Conservation (phyloP, 352 stramenopile species). For the Bremia lactucae region DNA sequence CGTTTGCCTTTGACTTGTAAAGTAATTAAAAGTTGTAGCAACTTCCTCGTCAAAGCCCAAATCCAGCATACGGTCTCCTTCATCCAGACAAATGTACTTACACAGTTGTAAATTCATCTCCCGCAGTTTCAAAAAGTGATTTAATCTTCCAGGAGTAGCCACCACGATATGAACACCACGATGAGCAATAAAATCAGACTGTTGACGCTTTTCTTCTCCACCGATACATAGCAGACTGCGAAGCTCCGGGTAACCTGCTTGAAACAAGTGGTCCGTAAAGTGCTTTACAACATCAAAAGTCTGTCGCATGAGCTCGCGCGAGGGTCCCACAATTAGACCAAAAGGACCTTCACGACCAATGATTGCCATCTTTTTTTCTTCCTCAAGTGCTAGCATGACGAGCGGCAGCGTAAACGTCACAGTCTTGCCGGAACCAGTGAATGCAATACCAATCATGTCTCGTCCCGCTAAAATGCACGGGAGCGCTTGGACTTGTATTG, state of each 20-base stretch:
- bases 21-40: constrained; percentile 97
- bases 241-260: constrained; percentile 69
- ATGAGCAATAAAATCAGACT: constrained; percentile 82
- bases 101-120: constrained; percentile 92
- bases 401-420: constrained; percentile 96
- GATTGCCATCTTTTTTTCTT: constrained; percentile 92
- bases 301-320: constrained; percentile 95
- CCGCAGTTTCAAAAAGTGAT: constrained; percentile 93
- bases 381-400: constrained; percentile 94
- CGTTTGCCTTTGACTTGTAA: constrained; percentile 94
- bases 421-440: constrained; percentile 98
- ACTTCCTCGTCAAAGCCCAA: constrained; percentile 90
- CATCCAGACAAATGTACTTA: constrained; percentile 97
- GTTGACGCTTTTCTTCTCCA: constrained; percentile 88
- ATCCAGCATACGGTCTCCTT: constrained; percentile 98
- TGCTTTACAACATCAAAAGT: constrained; percentile 95
- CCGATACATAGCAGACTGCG: constrained; percentile 93
- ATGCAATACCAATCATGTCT: constrained; percentile 98
- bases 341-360: constrained; percentile 92
- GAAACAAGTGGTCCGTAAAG: constrained; percentile 80
- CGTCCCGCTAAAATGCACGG: constrained; percentile 92
- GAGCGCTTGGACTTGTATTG: constrained; percentile 98
- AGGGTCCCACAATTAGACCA: constrained; percentile 94
- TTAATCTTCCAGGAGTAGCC: constrained; percentile 92
- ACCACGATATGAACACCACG: constrained; percentile 94